phyloP scores from a whole-genome alignment of 768 basidiomycete species.

The Tulasnella sp. region DNA sequence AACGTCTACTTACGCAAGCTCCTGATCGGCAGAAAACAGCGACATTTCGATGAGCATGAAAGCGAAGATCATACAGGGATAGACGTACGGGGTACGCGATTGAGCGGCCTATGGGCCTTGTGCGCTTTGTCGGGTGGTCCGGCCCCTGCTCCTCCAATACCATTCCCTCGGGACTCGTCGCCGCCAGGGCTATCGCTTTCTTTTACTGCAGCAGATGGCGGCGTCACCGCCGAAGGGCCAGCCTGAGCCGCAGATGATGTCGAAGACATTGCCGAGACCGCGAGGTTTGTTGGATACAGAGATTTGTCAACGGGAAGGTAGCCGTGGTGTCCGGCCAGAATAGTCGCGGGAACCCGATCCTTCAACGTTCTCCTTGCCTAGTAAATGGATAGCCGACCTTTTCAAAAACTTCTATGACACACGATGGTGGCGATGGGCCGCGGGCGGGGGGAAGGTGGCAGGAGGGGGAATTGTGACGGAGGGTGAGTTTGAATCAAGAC shows the following conservation, averaged over 20 bases:
- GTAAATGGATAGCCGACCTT: no score
- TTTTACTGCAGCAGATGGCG: slow-evolving; percentile 6
- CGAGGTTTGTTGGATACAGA: neutral
- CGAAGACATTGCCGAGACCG: neutral
- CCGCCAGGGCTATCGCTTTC: slow-evolving; percentile 13
- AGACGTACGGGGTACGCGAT: slow-evolving; percentile 74
- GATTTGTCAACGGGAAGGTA: no score
- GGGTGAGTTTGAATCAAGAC: no score
- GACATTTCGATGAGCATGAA: slow-evolving; percentile 3
- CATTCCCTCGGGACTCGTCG: slow-evolving; percentile 7
- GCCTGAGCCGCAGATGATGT: neutral
- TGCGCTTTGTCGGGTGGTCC: slow-evolving; percentile 36
- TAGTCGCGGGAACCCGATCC: no score
- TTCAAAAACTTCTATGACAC: no score
- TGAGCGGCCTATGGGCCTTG: slow-evolving; percentile 69
- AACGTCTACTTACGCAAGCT: slow-evolving; percentile 54
- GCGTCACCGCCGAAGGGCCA: neutral
- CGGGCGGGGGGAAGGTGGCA: no score
- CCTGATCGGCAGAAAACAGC: slow-evolving; percentile 36
- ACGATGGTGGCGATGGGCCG: no score
- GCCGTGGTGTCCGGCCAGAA: no score
- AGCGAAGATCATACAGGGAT: neutral
- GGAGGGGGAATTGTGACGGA: no score
- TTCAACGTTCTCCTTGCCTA: no score
- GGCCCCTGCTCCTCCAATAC: neutral